Conservation (phyloP, 352 stramenopile genomes). For the Globisporangium nagaii region DNA sequence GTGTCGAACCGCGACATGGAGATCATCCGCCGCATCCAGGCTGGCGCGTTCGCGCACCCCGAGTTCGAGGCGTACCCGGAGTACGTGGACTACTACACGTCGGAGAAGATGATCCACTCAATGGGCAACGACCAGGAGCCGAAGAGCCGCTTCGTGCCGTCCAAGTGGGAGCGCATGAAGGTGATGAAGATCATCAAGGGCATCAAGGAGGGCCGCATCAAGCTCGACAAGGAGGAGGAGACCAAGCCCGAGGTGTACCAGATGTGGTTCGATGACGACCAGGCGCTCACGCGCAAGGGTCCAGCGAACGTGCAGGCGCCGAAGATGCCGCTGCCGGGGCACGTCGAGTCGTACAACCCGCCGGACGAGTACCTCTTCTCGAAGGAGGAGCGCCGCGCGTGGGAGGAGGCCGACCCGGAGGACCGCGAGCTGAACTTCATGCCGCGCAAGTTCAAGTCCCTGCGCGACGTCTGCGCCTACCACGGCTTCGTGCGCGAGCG, state of each 20-base stretch:
- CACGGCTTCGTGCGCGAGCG: slow-evolving; percentile 95
- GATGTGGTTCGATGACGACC: slow-evolving; percentile 92
- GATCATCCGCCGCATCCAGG: slow-evolving; percentile 97
- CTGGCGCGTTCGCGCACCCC: slow-evolving; percentile 86
- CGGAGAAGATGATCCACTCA: slow-evolving; percentile 85
- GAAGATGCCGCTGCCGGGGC: slow-evolving; percentile 96
- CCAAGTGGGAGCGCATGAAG: slow-evolving; percentile 97
- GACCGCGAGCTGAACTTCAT: slow-evolving; percentile 97
- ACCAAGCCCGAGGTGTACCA: slow-evolving; percentile 89
- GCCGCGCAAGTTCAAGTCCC: slow-evolving; percentile 95
- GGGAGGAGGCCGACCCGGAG: slow-evolving; percentile 92
- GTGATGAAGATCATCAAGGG: slow-evolving; percentile 96
- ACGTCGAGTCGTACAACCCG: slow-evolving; percentile 99
- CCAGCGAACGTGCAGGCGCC: slow-evolving; percentile 96
- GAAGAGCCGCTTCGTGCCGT: slow-evolving; percentile 94
- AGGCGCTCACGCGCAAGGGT: slow-evolving; percentile 86
- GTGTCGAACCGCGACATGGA: slow-evolving; percentile 96
- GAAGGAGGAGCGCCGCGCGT: slow-evolving; percentile 94
- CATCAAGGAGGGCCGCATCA: slow-evolving; percentile 95
- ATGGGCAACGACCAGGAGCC: slow-evolving; percentile 85
- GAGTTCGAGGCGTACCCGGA: slow-evolving; percentile 91
- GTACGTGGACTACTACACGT: slow-evolving; percentile 87
- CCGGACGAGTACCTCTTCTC: slow-evolving; percentile 98
- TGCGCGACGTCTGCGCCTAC: slow-evolving; percentile 96
- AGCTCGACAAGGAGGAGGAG: slow-evolving; percentile 88